Percentiles rank a stretch among this genome's conserved stretches.
phyloP scores from a whole-genome alignment of 2,329 filamentous ascomycete genomes.

The Beauveria scarabaeidicola region DNA sequence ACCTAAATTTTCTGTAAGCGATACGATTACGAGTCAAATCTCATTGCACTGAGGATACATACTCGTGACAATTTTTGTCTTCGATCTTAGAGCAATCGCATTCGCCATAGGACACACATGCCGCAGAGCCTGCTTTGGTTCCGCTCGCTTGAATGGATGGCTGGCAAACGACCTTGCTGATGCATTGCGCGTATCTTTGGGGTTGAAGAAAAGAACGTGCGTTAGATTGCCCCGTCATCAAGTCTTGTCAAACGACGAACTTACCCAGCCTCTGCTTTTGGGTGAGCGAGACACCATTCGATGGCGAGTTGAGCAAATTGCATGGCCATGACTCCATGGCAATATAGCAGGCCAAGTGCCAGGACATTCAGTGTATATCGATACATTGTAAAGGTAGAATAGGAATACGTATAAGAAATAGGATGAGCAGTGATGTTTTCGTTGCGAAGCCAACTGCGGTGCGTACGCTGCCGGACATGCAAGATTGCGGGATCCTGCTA shows the following conservation, averaged over 20 bases:
- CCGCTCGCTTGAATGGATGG: background rate
- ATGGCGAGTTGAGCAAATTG: conserved; percentile 1
- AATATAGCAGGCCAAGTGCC: background rate
- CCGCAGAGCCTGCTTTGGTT: background rate
- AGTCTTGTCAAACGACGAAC: background rate
- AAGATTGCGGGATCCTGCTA: background rate
- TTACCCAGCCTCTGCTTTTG: background rate
- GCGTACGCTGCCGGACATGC: background rate
- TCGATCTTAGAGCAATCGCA: conserved; percentile 23
- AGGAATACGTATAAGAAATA: background rate
- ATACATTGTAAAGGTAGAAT: background rate
- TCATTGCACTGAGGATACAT: background rate
- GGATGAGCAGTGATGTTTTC: background rate
- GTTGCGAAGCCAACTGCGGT: background rate
- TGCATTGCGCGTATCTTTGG: conserved; percentile 1
- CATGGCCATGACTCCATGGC: background rate
- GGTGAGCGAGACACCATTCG: conserved; percentile 7
- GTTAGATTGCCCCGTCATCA: background rate
- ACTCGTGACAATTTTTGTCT: conserved; percentile 22
- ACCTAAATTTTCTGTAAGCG: background rate
- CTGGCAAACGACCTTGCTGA: background rate
- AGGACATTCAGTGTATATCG: background rate
- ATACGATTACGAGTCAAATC: background rate
- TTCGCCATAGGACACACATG: conserved; percentile 17
- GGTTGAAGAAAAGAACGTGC: background rate